These are phyloP conservation scores for Thoreauomyces humboldtii DNA, from an alignment of 192 early-diverging fungal species.

Conservation along the genomic window DNA sequence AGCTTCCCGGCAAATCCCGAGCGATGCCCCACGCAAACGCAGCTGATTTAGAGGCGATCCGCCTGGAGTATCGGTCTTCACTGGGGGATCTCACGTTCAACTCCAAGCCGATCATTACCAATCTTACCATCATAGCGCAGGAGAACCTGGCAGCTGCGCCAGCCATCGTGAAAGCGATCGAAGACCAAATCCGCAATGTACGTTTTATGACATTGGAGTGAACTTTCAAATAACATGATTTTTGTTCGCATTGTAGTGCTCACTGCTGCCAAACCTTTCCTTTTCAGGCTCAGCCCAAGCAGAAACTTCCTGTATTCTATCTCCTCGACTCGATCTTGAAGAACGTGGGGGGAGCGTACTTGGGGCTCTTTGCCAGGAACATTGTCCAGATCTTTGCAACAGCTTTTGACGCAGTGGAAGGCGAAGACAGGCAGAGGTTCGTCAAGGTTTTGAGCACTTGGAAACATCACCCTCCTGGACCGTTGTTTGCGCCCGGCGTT, in stretches of 20 bases:
- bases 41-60: conserved; percentile 35
- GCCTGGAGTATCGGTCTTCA: conserved; percentile 58
- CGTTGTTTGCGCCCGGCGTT: conserved; percentile 57
- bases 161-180: conserved; percentile 77
- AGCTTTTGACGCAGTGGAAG: conserved; percentile 71
- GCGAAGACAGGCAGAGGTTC: conserved; percentile 65
- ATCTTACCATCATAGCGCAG: conserved; percentile 80
- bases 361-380: conserved; percentile 66
- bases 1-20: neutral
- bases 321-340: conserved; percentile 95
- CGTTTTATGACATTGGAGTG: conserved; percentile 19
- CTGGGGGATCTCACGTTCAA: conserved; percentile 86
- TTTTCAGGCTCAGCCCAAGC: conserved; percentile 62
- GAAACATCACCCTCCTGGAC: conserved; percentile 65
- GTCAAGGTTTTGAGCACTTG: conserved; percentile 79
- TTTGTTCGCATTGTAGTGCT: no score
- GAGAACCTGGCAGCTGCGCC: conserved; percentile 64
- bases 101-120: conserved; percentile 89
- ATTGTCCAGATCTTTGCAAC: conserved; percentile 73
- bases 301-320: conserved; percentile 87
- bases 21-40: conserved; percentile 3
- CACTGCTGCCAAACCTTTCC: no score
- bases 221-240: no score
- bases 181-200: conserved; percentile 56
- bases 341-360: conserved; percentile 82